Percentiles rank a stretch among this genome's conserved stretches.
phyloP scores from a whole-genome alignment of 2,329 filamentous ascomycete species.

The Calonectria montana region DNA sequence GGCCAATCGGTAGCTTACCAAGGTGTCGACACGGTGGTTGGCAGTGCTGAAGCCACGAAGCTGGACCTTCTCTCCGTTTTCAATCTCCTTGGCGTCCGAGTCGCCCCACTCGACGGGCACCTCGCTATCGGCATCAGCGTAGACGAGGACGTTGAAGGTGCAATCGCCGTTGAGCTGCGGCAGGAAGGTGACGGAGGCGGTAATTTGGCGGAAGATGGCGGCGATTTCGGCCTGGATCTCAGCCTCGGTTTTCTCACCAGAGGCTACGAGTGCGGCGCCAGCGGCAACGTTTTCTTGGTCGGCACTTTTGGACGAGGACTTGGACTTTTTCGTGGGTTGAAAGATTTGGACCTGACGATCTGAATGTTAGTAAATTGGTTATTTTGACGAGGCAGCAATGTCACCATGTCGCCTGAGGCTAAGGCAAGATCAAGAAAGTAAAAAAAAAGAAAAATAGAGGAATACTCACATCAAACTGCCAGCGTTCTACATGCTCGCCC shows the following conservation, averaged over 20 bases:
- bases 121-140: constrained; percentile 95
- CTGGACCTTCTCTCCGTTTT: constrained; percentile 94
- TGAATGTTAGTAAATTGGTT: constrained; percentile 9
- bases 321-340: constrained; percentile 47
- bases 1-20: constrained; percentile 86
- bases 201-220: constrained; percentile 97
- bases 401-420: too few relatives aligned
- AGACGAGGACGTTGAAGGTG: constrained; percentile 98
- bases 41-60: constrained; percentile 95
- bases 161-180: constrained; percentile 91
- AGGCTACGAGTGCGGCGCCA: constrained; percentile 35
- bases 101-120: constrained; percentile 99
- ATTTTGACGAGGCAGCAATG: not conserved
- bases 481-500: constrained; percentile 93
- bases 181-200: constrained; percentile 95
- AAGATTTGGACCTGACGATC: constrained; percentile 53
- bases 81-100: constrained; percentile 96
- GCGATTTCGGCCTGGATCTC: constrained; percentile 98
- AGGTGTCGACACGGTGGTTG: constrained; percentile 91
- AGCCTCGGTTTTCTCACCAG: constrained; percentile 83
- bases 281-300: constrained; percentile 78
- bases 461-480: constrained; percentile 89
- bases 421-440: not conserved
- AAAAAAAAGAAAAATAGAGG: not conserved
- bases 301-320: constrained; percentile 62